Base-by-base conservation (phyloP, 805 yeast species). In the Hanseniaspora valbyensis region DNA sequence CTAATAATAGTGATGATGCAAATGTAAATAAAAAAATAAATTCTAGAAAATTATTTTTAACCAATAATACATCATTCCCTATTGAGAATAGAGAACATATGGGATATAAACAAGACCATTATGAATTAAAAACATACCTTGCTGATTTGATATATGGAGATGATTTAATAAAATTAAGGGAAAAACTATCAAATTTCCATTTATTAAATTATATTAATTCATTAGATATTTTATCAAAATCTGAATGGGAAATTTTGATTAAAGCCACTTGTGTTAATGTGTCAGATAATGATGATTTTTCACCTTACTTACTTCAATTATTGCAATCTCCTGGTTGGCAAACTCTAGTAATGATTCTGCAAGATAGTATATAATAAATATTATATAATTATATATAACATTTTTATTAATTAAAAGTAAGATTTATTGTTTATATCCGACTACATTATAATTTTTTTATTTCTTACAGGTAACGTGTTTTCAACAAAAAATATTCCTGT, bases 51-150 rank as follows among this genome's bases (percentile, higher is more conserved):
- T 80, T 85, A 2, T 55, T 69, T 54, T 83, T 84, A 64, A 63
- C 63, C 8, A 59, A 71, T 0, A 57, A 61, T 16, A 62, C 60
- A 30, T 63, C 66, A 3, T 89, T 86, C 68, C 80, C 92, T 1
- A 76, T 89, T 62, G 95, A 85, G 57, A 83, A 89, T 61, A 71
- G 97, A 50, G 83, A 76, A 50, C 79, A 78, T 40, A 62, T 84
- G 59, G 94, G 95, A 1, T 78, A 77, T 19, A 69, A 80, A 1
- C 95, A 86, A 59, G 85, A 83, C 54, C 70, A 83, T 55, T 58
- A 63, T 5, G 75, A 74, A 44, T 65, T 86, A 40, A 73, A 72
- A 52, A 67, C 62, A 13, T 78, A 76, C 49, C 66, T 88, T 37
- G 61, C 60, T 16, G 50, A 52, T 2, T 55, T 60, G 6, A 57